Conservation (phyloP, 257 asterid species). For the Solanum verrucosum region DNA sequence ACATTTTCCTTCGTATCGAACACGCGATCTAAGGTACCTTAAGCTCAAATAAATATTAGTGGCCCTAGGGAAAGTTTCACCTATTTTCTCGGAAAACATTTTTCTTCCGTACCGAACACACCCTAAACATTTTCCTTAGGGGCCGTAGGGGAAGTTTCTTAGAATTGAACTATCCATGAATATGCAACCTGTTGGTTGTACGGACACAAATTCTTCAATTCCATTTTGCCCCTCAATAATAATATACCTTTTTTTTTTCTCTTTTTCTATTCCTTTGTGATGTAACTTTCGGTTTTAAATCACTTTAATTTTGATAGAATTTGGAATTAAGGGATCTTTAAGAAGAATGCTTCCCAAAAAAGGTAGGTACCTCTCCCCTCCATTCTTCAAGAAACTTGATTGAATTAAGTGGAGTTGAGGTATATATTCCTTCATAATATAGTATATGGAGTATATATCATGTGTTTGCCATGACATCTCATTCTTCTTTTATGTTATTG, state of each 20-base stretch:
- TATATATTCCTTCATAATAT: slow-evolving; percentile 14
- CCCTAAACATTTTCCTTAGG: not conserved
- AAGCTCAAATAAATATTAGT: not conserved
- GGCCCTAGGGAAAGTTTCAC: not conserved
- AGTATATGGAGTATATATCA: not conserved
- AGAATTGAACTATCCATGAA: not conserved
- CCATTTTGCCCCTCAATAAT: not conserved
- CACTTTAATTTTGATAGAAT: not conserved
- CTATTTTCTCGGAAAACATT: too few relatives aligned
- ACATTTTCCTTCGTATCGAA: not conserved
- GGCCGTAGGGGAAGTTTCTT: not conserved
- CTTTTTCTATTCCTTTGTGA: not conserved
- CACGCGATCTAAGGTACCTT: not conserved
- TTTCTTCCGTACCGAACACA: not conserved
- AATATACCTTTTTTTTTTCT: not conserved
- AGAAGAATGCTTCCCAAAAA: not conserved
- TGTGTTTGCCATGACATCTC: not conserved
- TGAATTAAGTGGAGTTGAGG: not conserved
- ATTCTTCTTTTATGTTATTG: slow-evolving; percentile 10
- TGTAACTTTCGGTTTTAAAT: not conserved
- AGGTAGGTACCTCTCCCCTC: not conserved
- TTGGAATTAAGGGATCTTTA: not conserved
- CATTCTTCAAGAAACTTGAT: not conserved
- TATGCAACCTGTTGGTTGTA: slow-evolving; percentile 1
- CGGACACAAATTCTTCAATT: not conserved